phyloP scores from a whole-genome alignment of 2,329 filamentous ascomycete genomes.

The Ambrosiella beaveri region DNA sequence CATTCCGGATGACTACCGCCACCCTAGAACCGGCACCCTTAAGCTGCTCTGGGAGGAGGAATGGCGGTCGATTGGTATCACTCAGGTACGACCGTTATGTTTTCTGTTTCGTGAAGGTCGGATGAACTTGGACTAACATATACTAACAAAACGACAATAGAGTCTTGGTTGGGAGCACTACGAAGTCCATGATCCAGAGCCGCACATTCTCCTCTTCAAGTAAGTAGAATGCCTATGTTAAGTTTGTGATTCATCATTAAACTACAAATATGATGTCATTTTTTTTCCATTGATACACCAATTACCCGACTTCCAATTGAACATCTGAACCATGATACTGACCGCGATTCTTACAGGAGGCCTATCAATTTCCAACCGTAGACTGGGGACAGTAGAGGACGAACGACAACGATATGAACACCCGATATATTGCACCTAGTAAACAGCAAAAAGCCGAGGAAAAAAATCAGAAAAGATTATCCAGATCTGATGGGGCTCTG shows the following conservation, averaged over 20 bases:
- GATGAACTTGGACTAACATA: background rate
- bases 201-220: slow-evolving; percentile 98
- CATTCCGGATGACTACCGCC: slow-evolving; percentile 90
- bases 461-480: background rate
- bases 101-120: background rate
- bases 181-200: slow-evolving; percentile 96
- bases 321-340: background rate
- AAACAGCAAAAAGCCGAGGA: background rate
- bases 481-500: no score
- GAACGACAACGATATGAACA: background rate
- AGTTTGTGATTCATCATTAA: background rate
- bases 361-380: slow-evolving; percentile 51
- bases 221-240: slow-evolving; percentile 31
- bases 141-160: slow-evolving; percentile 28
- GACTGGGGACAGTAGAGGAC: background rate
- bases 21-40: slow-evolving; percentile 72
- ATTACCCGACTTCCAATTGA: background rate
- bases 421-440: background rate
- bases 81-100: slow-evolving; percentile 48
- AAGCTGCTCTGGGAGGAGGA: slow-evolving; percentile 98
- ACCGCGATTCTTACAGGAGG: slow-evolving; percentile 35
- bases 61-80: slow-evolving; percentile 93
- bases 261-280: background rate
- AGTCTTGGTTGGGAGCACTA: slow-evolving; percentile 99
- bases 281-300: background rate